These are phyloP conservation scores for Vigna mungo DNA, from an alignment of 306 rosid species.

Conservation along the genomic window DNA sequence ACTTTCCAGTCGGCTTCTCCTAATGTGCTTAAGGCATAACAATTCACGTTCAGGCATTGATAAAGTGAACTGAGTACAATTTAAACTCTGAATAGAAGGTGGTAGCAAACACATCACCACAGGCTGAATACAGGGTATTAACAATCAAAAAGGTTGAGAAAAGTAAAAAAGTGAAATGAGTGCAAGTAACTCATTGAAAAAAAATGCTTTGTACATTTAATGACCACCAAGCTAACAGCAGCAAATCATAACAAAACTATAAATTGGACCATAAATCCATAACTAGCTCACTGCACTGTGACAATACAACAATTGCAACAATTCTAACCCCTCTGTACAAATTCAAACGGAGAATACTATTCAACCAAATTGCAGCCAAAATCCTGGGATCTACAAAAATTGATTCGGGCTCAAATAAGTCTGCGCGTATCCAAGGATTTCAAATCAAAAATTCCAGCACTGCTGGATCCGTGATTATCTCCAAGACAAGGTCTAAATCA, in stretches of 20 bases:
- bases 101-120: constrained; percentile 14
- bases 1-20: not conserved
- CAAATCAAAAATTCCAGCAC: not conserved
- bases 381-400: not conserved
- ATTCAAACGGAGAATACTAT: constrained; percentile 17
- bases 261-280: constrained; percentile 17
- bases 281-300: not conserved
- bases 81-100: not conserved
- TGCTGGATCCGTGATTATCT: constrained; percentile 13
- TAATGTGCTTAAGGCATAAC: not conserved
- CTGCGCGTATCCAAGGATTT: constrained; percentile 10
- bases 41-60: not conserved
- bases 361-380: constrained; percentile 8
- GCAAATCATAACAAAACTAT: not conserved
- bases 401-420: not conserved
- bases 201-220: constrained; percentile 1
- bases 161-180: not conserved
- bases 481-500: constrained; percentile 14
- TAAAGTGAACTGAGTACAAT: not conserved
- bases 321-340: not conserved
- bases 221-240: constrained; percentile 9
- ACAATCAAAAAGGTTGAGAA: not conserved
- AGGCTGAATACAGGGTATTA: not conserved
- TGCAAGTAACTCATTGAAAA: not conserved
- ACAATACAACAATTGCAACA: not conserved